phyloP scores from a whole-genome alignment of 169 alveolate species.

The Plasmodium falciparum region DNA sequence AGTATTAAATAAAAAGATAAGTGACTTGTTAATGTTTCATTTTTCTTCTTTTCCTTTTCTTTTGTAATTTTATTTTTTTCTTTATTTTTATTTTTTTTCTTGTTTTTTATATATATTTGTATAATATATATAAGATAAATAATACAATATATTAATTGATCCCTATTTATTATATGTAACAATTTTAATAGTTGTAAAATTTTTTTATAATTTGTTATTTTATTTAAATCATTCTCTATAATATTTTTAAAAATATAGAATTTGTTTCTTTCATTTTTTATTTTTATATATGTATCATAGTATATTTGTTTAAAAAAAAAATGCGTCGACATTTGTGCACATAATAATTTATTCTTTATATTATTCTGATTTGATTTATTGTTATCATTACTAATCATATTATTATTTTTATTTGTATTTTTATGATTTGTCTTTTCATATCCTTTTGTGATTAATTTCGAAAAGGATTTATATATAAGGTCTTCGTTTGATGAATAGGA shows the following conservation, averaged over 20 bases:
- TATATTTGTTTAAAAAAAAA: conserved; percentile 1
- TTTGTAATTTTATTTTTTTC: too few species aligned
- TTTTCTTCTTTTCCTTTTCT: not conserved
- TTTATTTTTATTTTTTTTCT: not conserved
- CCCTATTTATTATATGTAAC: conserved; percentile 32
- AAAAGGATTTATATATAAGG: conserved; percentile 26
- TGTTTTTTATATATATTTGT: not conserved
- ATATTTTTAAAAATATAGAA: conserved; percentile 46
- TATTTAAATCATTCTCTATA: conserved; percentile 19
- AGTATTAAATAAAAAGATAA: conserved; percentile 44
- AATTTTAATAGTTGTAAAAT: conserved; percentile 23
- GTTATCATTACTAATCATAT: too few species aligned
- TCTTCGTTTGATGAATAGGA: conserved; percentile 24
- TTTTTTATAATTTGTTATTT: conserved; percentile 14
- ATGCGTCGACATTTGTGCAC: not conserved
- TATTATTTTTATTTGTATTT: not conserved
- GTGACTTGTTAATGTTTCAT: too few species aligned
- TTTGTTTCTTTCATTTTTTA: conserved; percentile 31
- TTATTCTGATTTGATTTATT: not conserved
- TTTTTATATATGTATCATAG: conserved; percentile 35
- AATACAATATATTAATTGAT: conserved; percentile 13
- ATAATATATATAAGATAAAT: conserved; percentile 21
- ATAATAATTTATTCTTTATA: not conserved
- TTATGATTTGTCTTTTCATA: conserved; percentile 9
- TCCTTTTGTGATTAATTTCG: conserved; percentile 25